Base-by-base conservation (phyloP, 768 basidiomycete genomes). In the Royoungia palumana region DNA sequence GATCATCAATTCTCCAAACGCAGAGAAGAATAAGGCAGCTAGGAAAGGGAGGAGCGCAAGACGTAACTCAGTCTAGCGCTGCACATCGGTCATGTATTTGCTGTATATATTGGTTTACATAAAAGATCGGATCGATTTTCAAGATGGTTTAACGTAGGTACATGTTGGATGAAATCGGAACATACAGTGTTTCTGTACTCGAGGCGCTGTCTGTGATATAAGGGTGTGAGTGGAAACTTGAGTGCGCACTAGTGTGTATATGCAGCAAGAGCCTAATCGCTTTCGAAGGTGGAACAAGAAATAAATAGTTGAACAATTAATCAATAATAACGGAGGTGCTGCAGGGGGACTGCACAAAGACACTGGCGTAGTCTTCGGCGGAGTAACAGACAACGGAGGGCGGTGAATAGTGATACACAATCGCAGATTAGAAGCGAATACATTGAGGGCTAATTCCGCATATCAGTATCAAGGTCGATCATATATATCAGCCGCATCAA, bases 1-100 rank as follows among this genome's bases (percentile, higher is more conserved):
- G 19, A 72, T 79, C 49, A 80, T 90, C 39, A 81, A 83, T 47
- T 83, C 79, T 14, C 77, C 76, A 47, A 73, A 71, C 6, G 66
- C 69, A 4, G 63, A 56, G 22, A 68, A 70, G 41, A 74, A 73
- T 40, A 85, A 72, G 62, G 54, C 58, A 5, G 49, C 50, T 3
- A 82, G 79, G 68, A 87, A 85, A 65, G 90, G 90, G 13, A 75
- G 80, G 58, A 87, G 87, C 61, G 85, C 80, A 19, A 76, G 90
- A 47, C 76, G 90, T 39, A 91, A 92, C 65, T 91, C 90, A 2
- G 75, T 80, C 19, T 80, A 39, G 21, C 38, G 4, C n/a, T 8
- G 34, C 2, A 28, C 6, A 28, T 13, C 6, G 28, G 28, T 28
- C 1, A 28, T 28, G 28, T 28, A 28, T 28, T n/a, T 28, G 3